Percentiles rank a stretch among this genome's conserved stretches.
Conservation (phyloP, 2,329 filamentous ascomycete genomes). For the Alternaria postmessia region DNA sequence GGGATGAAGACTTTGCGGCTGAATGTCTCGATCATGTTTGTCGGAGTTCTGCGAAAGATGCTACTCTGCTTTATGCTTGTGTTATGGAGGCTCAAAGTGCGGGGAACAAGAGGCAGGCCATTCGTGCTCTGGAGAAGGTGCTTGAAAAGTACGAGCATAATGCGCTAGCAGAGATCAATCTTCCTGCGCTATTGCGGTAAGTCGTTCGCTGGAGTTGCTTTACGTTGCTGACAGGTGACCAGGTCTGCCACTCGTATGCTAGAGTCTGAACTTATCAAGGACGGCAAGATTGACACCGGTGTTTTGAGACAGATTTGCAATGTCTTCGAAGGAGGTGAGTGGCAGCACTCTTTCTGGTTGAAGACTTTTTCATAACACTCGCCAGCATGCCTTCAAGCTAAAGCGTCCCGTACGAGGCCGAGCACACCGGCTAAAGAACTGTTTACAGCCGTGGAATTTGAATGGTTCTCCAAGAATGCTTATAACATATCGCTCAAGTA, state of each 20-base stretch:
- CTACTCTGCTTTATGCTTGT: slow-evolving; percentile 79
- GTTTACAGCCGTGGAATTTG: slow-evolving; percentile 72
- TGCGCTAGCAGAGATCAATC: slow-evolving; percentile 60
- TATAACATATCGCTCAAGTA: slow-evolving; percentile 79
- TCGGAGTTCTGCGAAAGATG: slow-evolving; percentile 60
- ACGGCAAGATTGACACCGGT: slow-evolving; percentile 32
- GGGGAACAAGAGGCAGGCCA: slow-evolving; percentile 68
- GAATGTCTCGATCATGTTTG: slow-evolving; percentile 70
- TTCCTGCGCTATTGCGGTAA: slow-evolving; percentile 68
- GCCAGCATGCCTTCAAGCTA: slow-evolving; percentile 55
- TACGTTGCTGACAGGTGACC: no score
- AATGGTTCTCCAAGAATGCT: slow-evolving; percentile 84
- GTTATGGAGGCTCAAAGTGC: slow-evolving; percentile 76
- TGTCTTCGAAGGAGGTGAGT: slow-evolving; percentile 56
- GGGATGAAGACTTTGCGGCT: slow-evolving; percentile 66
- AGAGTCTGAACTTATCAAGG: slow-evolving; percentile 52
- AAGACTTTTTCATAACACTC: no score
- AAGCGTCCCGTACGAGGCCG: slow-evolving; percentile 55
- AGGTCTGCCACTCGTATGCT: slow-evolving; percentile 56
- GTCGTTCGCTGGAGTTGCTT: no score
- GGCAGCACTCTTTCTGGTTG: no score
- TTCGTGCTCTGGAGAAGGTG: slow-evolving; percentile 67
- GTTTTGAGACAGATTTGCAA: slow-evolving; percentile 62
- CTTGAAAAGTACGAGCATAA: slow-evolving; percentile 63
- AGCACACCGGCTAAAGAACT: slow-evolving; percentile 48